Evolutionary conservation across 108 stramenopile genomes (phyloP).

Genomic region (Epithemia pelagica): DNA sequence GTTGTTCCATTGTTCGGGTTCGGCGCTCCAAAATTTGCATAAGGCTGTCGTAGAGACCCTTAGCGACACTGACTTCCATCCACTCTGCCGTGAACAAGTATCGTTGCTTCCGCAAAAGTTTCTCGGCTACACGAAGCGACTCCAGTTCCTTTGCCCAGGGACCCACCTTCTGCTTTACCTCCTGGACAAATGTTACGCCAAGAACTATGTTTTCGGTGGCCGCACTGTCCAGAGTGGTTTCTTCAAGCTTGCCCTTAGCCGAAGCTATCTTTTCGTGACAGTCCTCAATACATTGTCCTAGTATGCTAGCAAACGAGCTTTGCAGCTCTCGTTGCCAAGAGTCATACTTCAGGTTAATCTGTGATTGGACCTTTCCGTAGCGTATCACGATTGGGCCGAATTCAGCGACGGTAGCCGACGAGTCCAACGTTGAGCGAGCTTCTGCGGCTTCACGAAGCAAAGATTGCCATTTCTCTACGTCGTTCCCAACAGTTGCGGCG

Average conservation of each 20-base stretch:
- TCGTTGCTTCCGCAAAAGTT: constrained; percentile 82
- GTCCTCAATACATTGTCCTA: constrained; percentile 58
- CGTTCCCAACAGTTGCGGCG: constrained; percentile 63
- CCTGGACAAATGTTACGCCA: constrained; percentile 89
- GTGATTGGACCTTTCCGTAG: constrained; percentile 86
- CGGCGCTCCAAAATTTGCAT: constrained; percentile 82
- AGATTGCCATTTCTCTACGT: constrained; percentile 84
- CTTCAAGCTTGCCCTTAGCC: constrained; percentile 76
- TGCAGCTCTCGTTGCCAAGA: constrained; percentile 97
- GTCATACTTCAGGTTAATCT: constrained; percentile 95
- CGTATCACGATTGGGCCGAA: constrained; percentile 89
- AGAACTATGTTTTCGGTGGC: constrained; percentile 86
- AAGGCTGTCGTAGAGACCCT: constrained; percentile 80
- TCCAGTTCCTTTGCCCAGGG: constrained; percentile 60
- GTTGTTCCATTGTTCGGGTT: constrained; percentile 83
- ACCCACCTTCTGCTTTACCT: constrained; percentile 57
- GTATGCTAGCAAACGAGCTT: constrained; percentile 72
- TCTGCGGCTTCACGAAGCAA: constrained; percentile 78
- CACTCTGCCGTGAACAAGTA: constrained; percentile 84
- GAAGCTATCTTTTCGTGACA: constrained; percentile 53
- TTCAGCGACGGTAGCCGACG: constrained; percentile 55
- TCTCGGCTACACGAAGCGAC: constrained; percentile 70
- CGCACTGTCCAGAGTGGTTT: constrained; percentile 70
- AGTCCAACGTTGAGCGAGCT: constrained; percentile 83
- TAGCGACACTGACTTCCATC: constrained; percentile 78